Evolutionary conservation across 345 rosid genomes (phyloP).

Genomic region (Psidium friedrichsthalianum): DNA sequence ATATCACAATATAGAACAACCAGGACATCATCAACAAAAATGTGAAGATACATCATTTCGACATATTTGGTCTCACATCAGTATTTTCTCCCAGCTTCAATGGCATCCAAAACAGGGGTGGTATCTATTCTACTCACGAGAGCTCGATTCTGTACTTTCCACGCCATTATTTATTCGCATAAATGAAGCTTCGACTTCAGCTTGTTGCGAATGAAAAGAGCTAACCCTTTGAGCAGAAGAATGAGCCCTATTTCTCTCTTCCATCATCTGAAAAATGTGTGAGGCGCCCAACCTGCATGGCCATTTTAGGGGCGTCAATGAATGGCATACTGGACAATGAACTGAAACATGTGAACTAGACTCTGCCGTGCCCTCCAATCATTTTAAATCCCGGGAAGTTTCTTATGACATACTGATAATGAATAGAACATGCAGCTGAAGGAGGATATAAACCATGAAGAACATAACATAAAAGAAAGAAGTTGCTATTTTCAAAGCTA

Average conservation of each 20-base stretch:
- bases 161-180: background rate
- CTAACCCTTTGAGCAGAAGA: conserved; percentile 2
- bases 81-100: conserved; percentile 3
- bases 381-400: background rate
- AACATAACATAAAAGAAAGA: background rate
- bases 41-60: background rate
- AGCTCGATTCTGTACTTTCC: background rate
- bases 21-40: background rate
- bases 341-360: background rate
- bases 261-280: conserved; percentile 31
- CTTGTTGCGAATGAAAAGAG: background rate
- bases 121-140: background rate
- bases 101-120: background rate
- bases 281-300: conserved; percentile 49
- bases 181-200: background rate
- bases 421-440: background rate
- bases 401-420: background rate
- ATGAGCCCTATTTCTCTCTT: conserved; percentile 11
- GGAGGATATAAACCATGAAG: background rate
- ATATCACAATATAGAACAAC: too few species aligned
- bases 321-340: background rate
- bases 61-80: background rate
- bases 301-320: background rate
- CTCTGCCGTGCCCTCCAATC: background rate
- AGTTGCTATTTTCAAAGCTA: background rate